Evolutionary conservation across 176 grass and related monocot species (phyloP), one percentile per base, ranked within the genome.

Genomic region (Puya raimondii): DNA sequence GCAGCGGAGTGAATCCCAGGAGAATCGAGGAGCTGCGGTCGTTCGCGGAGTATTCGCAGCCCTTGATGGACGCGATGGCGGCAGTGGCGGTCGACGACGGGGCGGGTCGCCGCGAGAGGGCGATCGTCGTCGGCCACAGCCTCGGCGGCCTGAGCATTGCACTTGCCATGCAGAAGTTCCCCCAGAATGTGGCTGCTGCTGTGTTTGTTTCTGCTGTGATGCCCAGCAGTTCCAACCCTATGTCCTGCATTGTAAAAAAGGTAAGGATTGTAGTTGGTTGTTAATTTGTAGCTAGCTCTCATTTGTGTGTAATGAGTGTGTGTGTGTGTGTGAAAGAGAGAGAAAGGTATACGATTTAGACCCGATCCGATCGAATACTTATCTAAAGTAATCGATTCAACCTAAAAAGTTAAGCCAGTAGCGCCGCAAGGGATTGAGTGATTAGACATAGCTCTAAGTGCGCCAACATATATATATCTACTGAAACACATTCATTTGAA

Each of bases 121-220:
- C 82, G 64, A 79, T 85, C 20, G 75, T 82, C 7, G 79, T 89
- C 6, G 82, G 82, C 0, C 87, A 89, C 76, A 89, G 87, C 72
- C 48, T 74, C 47, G 81, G 81, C n/a, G 86, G 81, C 10, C 64
- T 78, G 21, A 71, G 4, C 78, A 0, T 85, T 23, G 70, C 79
- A 21, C 75, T 89, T 68, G 79, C 83, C 72, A 83, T 80, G 87
- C 79, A 82, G 64, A 42, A 65, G 67, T 77, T 79, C 72, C 75
- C 86, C 0, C 0, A 11, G 18, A 89, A 89, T 71, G 10, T 82
- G 26, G 66, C 77, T 15, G 79, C 63, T 11, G 87, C 79, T 49
- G 82, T 89, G 51, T 82, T 89, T 66, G 22, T 81, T 8, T 67
- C 71, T 53, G 75, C 75, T 2, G 9, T 2, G 69, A 85, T 82